Base-by-base conservation (phyloP, 2,329 filamentous ascomycete genomes). In the Colletotrichum tofieldiae region DNA sequence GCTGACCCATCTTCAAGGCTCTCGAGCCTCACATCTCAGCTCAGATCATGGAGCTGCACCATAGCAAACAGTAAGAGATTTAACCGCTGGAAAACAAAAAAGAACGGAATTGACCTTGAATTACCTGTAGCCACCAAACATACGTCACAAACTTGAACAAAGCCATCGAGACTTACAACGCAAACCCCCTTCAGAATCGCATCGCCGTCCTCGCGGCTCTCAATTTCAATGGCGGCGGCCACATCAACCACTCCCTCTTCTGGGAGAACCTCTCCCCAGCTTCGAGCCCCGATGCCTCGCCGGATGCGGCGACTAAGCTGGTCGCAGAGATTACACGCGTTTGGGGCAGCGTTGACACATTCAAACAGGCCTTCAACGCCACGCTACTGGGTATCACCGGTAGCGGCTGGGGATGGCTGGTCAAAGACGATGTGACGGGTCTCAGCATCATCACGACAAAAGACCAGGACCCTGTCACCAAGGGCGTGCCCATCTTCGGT, bases 171-270 rank as follows among this genome's bases (percentile, higher is more conserved):
- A 86, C 88, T 18, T 91, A 93, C 72, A 67, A 68, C 74, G 83
- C 86, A 63, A 82, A 86, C 5, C 86, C 5, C n/a, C 58, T 75
- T 5, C 72, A 74, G n/a, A 69, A 65, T 51, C 91, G 94, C 76
- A 89, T 94, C 67, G 84, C 88, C 23, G 87, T 94, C n/a, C 91
- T 93, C 77, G 85, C 87, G 23, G 89, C 89, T 73, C 91, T 97
- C 84, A 93, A 93, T 78, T 98, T 97, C 88, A 94, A 97, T 81
- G 95, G 93, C 60, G 95, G 95, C 54, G 95, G 95, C 8, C 95
- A 98, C 86, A 92, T 97, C 84, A 98, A 98, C 86, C 95, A 98
- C 86, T 92, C 91, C 0, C 90, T 98, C 45, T 98, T 98, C 87
- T 98, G 95, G 95, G 91, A 93, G 84, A 95, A 94, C 82, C 88